Evolutionary conservation across 192 early-diverging fungal genomes (phyloP).

Genomic region (Umbelopsis ramanniana): DNA sequence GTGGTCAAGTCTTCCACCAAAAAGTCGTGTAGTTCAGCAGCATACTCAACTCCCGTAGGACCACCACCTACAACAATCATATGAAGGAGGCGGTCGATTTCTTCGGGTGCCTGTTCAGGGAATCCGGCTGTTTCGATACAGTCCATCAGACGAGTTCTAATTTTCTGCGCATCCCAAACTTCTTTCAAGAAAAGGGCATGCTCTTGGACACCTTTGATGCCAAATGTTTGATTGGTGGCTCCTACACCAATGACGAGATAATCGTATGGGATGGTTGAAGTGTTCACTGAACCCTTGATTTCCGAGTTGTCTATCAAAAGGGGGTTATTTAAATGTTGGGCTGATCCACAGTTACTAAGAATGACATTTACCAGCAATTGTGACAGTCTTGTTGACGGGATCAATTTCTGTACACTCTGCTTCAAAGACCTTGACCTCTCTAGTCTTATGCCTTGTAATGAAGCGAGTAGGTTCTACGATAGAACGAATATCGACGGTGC

Average conservation of each 20-base stretch:
- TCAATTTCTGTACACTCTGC: conserved; percentile 87
- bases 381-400: conserved; percentile 70
- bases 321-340: background rate
- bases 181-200: conserved; percentile 72
- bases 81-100: conserved; percentile 69
- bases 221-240: conserved; percentile 77
- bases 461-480: conserved; percentile 85
- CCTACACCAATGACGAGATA: conserved; percentile 73
- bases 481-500: conserved; percentile 80
- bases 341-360: no score
- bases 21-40: conserved; percentile 79
- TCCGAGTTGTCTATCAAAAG: conserved; percentile 61
- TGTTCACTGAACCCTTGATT: conserved; percentile 59
- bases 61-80: conserved; percentile 74
- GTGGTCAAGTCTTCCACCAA: conserved; percentile 64
- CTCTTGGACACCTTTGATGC: conserved; percentile 70
- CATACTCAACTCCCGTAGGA: conserved; percentile 66
- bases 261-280: conserved; percentile 64
- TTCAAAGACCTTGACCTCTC: conserved; percentile 83
- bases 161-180: conserved; percentile 72
- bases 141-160: conserved; percentile 72
- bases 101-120: conserved; percentile 62
- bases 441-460: conserved; percentile 79
- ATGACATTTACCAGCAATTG: conserved; percentile 57
- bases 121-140: conserved; percentile 66